These are phyloP conservation scores for Phytophthora melonis DNA, from an alignment of 352 stramenopile genomes.

Conservation along the genomic window DNA sequence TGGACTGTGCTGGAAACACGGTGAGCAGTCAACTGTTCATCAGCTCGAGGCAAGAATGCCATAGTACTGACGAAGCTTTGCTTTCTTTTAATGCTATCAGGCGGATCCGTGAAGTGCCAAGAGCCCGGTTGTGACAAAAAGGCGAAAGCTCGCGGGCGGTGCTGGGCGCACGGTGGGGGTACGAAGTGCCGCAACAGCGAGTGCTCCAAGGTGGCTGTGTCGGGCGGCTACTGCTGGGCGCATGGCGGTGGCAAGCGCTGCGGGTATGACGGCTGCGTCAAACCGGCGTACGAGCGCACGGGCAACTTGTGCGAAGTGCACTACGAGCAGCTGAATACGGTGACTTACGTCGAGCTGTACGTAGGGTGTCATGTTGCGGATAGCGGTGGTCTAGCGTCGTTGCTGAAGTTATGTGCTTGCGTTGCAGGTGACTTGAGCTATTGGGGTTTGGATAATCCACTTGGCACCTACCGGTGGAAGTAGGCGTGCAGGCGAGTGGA, in stretches of 20 bases:
- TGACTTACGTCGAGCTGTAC: background rate
- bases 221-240: conserved; percentile 51
- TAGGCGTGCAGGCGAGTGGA: too few relatives aligned
- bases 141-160: conserved; percentile 49
- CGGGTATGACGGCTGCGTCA: conserved; percentile 35
- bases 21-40: background rate
- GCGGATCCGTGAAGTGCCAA: conserved; percentile 55
- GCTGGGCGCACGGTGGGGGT: conserved; percentile 58
- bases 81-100: conserved; percentile 9
- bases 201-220: conserved; percentile 52
- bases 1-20: conserved; percentile 37
- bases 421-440: too few relatives aligned
- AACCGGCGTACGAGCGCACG: conserved; percentile 49
- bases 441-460: too few relatives aligned
- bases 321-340: conserved; percentile 22
- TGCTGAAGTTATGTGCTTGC: too few relatives aligned
- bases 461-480: too few relatives aligned
- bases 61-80: background rate
- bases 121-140: conserved; percentile 54
- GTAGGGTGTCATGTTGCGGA: background rate
- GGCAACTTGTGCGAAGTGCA: conserved; percentile 56
- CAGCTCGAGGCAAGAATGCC: background rate
- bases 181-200: conserved; percentile 41
- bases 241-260: conserved; percentile 57
- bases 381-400: too few relatives aligned